Evolutionary conservation across 2,329 filamentous ascomycete species (phyloP), one percentile per base, ranked within the genome.

Genomic region (Phaeosphaeriaceae sp.): DNA sequence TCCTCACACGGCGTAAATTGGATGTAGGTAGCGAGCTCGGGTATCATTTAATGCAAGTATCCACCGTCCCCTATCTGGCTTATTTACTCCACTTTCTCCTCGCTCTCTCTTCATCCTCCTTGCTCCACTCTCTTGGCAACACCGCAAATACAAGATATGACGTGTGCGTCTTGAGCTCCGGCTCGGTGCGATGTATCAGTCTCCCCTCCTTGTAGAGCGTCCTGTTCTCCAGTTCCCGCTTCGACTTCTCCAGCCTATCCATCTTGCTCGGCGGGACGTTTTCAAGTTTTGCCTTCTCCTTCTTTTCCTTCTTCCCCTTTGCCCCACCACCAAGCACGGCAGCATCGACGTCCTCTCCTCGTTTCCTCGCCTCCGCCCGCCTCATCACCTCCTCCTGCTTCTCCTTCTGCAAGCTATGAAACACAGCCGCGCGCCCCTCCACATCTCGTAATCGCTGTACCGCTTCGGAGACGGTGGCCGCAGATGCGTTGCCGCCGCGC

Each of bases 141-240:
- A 95, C 82, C 0, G 95, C 95, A 80, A 99, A 99, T 4, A 96
- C 91, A 4, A 99, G 85, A 76, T 99, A 99, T n/a, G 91, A 95
- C 0, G 95, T 99, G 78, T 99, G 95, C 7, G 91, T 95, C 84
- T 97, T 97, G 59, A 98, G 81, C 71, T 99, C 95, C 0, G 88
- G 82, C 79, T 99, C 95, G 0, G 91, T 88, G 22, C 92, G 86
- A 69, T 96, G 92, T 27, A 92, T 85, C 42, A 98, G 72, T 25
- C 87, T 86, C 1, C 95, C 95, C 60, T 93, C 87, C 73, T 90
- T 86, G 80, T 89, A 96, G 45, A 76, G 31, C 22, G 70, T 60
- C 42, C 75, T 72, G 48, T 63, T 78, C 70, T 71, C 75, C 51
- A 64, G 51, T 1, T 75, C 67, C 51, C 61, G 67, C 52, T 71